Base-by-base conservation (phyloP, 129 eudicot species). In the Helianthus annuus region DNA sequence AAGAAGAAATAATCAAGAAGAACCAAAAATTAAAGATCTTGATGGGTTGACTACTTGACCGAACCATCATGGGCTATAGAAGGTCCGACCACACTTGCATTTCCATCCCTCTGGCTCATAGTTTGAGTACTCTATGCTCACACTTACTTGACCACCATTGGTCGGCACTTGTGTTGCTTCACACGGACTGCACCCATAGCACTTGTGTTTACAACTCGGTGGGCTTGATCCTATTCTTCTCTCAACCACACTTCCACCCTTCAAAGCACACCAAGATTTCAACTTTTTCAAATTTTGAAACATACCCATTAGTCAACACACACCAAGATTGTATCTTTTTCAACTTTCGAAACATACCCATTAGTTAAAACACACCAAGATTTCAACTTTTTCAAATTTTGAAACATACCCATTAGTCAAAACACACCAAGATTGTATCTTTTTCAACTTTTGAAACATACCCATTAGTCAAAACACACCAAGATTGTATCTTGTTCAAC, bases 101-200 rank as follows among this genome's bases (percentile, higher is more conserved):
- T 87, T 90, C 94, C 97, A 90, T 2, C 87, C 85, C 73, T 85
- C 94, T 3, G 97, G 94, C 77, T 81, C 83, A 62, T 90, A 90
- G 76, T 90, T 90, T 5, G 97, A 77, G 74, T 85, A 87, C 73
- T 89, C 89, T 22, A 83, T 49, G 5, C 82, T 82, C 0, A 82
- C 64, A 75, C 17, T 54, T 17, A 53, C 58, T n/a, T 6, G 80
- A 57, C 80, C 77, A 10, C 54, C 66, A 48, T 76, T 83, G 34
- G 96, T 83, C 46, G 96, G 96, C 53, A 89, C 95, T 64, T 92
- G 97, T 55, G 85, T 89, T 51, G 97, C 86, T 40, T 86, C 81
- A 70, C 96, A 92, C 6, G 96, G 96, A 55, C 45, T 79, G 79
- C 96, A 89, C 49, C 97, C 91, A 66, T 66, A 82, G 64, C 97